Evolutionary conservation across 2,329 filamentous ascomycete genomes (phyloP).

Genomic region (Monilinia fructicola): DNA sequence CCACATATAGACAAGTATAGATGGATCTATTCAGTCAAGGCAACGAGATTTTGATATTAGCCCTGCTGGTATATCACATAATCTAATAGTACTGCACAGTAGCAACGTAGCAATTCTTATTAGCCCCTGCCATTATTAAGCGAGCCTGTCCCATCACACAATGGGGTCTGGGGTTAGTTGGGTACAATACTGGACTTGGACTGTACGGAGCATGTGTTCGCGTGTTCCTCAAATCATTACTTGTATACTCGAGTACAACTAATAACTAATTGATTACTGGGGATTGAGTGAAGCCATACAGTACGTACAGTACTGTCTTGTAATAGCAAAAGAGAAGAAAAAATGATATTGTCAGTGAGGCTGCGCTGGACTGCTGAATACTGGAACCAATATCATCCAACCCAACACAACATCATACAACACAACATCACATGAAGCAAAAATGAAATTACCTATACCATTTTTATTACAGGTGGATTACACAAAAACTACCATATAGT

Average conservation of each 20-base stretch:
- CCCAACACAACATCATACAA: background rate
- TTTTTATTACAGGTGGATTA: constrained; percentile 14
- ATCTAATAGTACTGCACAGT: constrained; percentile 3
- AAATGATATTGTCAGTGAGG: constrained; percentile 10
- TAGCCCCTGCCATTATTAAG: constrained; percentile 7
- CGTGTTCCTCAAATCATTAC: constrained; percentile 9
- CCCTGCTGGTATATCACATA: constrained; percentile 9
- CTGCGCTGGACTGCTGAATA: constrained; percentile 8
- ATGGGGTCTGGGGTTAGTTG: no score
- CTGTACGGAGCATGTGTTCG: background rate
- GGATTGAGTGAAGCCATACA: constrained; percentile 1
- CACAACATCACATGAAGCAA: constrained; percentile 2
- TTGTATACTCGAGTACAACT: no score
- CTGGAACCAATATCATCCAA: background rate
- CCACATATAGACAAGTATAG: constrained; percentile 16
- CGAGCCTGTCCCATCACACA: background rate
- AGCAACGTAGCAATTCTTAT: background rate
- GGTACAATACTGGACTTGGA: no score
- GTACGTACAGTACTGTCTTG: background rate
- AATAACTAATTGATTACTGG: background rate
- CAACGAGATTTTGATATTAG: constrained; percentile 21
- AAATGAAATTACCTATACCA: constrained; percentile 23
- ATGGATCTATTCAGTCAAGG: constrained; percentile 17
- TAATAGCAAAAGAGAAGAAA: background rate
- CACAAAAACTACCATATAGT: constrained; percentile 12